Evolutionary conservation across 345 rosid species (phyloP).

Genomic region (Ceriops tagal): DNA sequence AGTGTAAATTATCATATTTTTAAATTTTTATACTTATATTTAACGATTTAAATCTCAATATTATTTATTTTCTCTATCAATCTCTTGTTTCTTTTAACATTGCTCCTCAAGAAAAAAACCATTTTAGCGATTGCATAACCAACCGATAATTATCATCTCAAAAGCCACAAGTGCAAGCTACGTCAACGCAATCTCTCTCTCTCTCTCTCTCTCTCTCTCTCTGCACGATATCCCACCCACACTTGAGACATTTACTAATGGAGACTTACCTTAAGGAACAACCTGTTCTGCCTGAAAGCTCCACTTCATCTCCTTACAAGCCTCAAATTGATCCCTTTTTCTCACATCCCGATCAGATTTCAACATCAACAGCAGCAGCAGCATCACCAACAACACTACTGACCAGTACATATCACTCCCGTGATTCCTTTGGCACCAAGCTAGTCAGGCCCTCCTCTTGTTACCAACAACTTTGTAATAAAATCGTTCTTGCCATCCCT

Average conservation of each 20-base stretch:
- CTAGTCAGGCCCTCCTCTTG: slow-evolving; percentile 2
- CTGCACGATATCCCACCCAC: slow-evolving; percentile 14
- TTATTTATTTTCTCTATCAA: too few relatives aligned
- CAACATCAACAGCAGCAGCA: slow-evolving; percentile 9
- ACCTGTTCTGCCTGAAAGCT: slow-evolving; percentile 41
- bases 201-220: slow-evolving; percentile 12
- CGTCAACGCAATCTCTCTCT: slow-evolving; percentile 14
- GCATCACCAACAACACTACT: slow-evolving; percentile 21
- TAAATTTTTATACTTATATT: too few relatives aligned
- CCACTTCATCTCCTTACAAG: slow-evolving; percentile 39
- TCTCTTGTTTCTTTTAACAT: too few relatives aligned
- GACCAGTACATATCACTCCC: neutral
- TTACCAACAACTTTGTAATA: neutral
- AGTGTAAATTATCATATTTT: too few relatives aligned
- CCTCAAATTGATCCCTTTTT: neutral
- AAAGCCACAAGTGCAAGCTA: slow-evolving; percentile 41
- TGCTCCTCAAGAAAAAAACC: neutral
- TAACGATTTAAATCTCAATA: too few relatives aligned
- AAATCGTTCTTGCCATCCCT: neutral
- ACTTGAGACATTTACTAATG: neutral
- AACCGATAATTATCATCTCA: neutral
- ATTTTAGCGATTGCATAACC: neutral
- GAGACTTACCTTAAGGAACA: slow-evolving; percentile 7
- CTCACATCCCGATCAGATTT: slow-evolving; percentile 3
- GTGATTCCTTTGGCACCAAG: slow-evolving; percentile 45